Conservation (phyloP, 2,329 filamentous ascomycete species). For the Cryphonectria nitschkei region DNA sequence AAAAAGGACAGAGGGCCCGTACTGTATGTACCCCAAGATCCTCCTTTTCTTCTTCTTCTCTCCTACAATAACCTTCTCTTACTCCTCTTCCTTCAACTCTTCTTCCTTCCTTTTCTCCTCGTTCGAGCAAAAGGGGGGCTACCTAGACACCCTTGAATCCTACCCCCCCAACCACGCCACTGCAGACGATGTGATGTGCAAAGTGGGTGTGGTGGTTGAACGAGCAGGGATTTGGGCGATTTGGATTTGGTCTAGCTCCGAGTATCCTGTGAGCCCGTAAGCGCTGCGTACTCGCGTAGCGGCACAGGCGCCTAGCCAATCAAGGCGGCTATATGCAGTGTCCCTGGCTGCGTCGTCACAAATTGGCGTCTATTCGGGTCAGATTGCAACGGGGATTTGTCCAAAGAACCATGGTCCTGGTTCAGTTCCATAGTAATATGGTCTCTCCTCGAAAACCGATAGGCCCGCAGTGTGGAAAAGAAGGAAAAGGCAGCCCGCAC, state of each 20-base stretch:
- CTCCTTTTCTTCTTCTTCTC: background rate
- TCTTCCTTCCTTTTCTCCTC: background rate
- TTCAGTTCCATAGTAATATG: background rate
- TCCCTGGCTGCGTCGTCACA: conserved; percentile 24
- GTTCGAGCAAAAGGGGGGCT: background rate
- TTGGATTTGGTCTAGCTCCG: conserved; percentile 10
- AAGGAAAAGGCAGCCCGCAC: background rate
- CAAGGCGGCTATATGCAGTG: conserved; percentile 23
- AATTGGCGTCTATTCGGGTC: conserved; percentile 20
- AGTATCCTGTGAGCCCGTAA: conserved; percentile 22
- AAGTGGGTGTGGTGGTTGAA: conserved; percentile 3
- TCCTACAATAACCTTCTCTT: background rate
- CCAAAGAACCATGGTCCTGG: background rate
- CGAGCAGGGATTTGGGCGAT: background rate
- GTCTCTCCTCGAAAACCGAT: background rate
- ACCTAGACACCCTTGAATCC: background rate
- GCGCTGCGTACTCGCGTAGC: conserved; percentile 23
- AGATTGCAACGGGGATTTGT: background rate
- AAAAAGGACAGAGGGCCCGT: no score
- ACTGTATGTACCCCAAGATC: conserved; percentile 6
- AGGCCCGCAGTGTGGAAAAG: background rate
- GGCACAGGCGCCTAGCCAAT: conserved; percentile 25
- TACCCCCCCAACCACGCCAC: conserved; percentile 8
- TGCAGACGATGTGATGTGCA: background rate
- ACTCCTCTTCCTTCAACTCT: background rate